phyloP scores from a whole-genome alignment of 2,329 filamentous ascomycete species.

The Hypoxylon sp. region DNA sequence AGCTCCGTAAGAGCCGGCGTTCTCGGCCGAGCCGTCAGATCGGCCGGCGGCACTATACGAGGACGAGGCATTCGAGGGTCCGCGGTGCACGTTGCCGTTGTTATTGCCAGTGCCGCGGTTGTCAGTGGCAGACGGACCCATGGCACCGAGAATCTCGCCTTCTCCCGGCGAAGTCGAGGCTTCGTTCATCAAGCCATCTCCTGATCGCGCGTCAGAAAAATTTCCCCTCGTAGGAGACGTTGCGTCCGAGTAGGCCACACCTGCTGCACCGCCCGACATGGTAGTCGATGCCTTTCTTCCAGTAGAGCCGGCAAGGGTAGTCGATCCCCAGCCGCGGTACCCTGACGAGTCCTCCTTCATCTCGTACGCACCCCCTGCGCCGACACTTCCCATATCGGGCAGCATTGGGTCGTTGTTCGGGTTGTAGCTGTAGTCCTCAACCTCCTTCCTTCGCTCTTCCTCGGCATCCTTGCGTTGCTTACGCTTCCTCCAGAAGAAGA shows the following conservation, averaged over 20 bases:
- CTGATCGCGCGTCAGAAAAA: conserved; percentile 73
- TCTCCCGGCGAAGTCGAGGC: conserved; percentile 65
- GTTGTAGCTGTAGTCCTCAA: conserved; percentile 97
- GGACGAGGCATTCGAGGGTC: conserved; percentile 94
- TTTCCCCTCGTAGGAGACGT: conserved; percentile 72
- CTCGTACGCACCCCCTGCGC: conserved; percentile 66
- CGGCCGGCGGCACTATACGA: conserved; percentile 85
- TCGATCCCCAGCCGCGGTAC: conserved; percentile 94
- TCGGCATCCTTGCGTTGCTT: conserved; percentile 85
- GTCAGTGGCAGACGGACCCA: conserved; percentile 74
- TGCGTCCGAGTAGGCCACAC: conserved; percentile 75
- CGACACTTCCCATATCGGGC: conserved; percentile 55
- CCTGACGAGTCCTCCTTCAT: conserved; percentile 82
- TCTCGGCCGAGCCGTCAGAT: conserved; percentile 72
- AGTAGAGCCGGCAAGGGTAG: conserved; percentile 70
- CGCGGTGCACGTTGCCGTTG: conserved; percentile 77
- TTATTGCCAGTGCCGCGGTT: conserved; percentile 67
- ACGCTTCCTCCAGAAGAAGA: conserved; percentile 88
- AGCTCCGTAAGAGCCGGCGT: conserved; percentile 56
- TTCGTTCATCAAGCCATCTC: conserved; percentile 68
- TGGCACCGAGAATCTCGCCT: conserved; percentile 82
- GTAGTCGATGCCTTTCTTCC: conserved; percentile 89
- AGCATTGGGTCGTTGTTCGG: conserved; percentile 94
- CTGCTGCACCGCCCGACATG: conserved; percentile 76
- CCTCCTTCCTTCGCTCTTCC: conserved; percentile 91